These are phyloP conservation scores for Oropetium thomaeum DNA, from an alignment of 176 grass and related monocot genomes.

Conservation along the genomic window DNA sequence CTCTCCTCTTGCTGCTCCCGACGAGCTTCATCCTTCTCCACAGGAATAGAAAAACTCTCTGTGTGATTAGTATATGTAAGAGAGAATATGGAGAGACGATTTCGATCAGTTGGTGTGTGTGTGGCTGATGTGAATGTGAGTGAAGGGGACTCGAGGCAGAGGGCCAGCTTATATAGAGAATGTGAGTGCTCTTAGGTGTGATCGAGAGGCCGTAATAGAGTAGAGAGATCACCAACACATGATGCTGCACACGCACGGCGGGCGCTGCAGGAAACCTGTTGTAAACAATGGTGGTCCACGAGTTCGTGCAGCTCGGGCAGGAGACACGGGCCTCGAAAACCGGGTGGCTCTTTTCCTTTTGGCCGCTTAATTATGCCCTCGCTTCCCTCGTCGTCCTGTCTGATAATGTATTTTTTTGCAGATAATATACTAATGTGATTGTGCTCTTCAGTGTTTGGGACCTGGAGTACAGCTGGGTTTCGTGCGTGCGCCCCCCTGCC, in stretches of 20 bases:
- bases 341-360: slow-evolving; percentile 11
- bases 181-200: no score
- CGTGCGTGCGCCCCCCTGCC: neutral
- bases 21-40: slow-evolving; percentile 26
- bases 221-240: neutral
- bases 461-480: neutral
- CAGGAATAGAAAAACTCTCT: no score
- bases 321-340: slow-evolving; percentile 20
- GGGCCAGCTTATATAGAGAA: slow-evolving; percentile 4
- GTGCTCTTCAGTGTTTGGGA: neutral
- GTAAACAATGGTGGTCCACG: neutral
- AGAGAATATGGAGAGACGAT: no score
- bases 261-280: no score
- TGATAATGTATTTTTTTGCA: neutral
- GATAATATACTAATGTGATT: neutral
- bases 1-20: slow-evolving; percentile 12
- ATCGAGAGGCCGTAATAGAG: neutral
- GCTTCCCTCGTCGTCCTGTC: slow-evolving; percentile 32
- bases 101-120: no score
- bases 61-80: neutral
- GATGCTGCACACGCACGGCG: neutral
- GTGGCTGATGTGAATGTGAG: no score
- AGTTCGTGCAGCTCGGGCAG: slow-evolving; percentile 9
- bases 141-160: neutral
- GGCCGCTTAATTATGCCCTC: no score